These are phyloP conservation scores for Salisapilia sapeloensis DNA, from an alignment of 352 stramenopile genomes.

Conservation along the genomic window DNA sequence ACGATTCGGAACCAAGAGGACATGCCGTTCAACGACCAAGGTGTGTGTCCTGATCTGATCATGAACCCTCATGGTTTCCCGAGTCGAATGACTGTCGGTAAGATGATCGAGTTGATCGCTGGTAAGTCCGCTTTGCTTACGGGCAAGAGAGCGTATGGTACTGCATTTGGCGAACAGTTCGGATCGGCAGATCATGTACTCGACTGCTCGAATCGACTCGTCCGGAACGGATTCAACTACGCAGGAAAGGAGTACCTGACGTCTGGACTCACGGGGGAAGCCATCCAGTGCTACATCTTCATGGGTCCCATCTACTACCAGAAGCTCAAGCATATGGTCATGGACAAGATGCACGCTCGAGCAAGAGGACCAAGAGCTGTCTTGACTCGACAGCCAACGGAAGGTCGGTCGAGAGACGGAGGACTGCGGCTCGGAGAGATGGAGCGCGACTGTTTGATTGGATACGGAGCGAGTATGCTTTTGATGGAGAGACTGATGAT, in stretches of 20 bases:
- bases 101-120: constrained; percentile 98
- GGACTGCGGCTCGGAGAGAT: constrained; percentile 99
- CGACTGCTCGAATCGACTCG: constrained; percentile 86
- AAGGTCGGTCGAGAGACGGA: constrained; percentile 95
- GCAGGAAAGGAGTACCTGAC: constrained; percentile 96
- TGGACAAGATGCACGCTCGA: constrained; percentile 99
- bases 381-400: constrained; percentile 97
- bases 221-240: constrained; percentile 98
- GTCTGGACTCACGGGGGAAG: constrained; percentile 89
- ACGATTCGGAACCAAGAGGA: constrained; percentile 93
- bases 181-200: constrained; percentile 88
- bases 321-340: constrained; percentile 99
- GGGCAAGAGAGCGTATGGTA: constrained; percentile 95
- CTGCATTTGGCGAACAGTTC: constrained; percentile 97
- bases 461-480: constrained; percentile 97
- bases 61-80: constrained; percentile 99
- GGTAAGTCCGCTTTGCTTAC: constrained; percentile 95
- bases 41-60: constrained; percentile 97
- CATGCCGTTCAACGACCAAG: constrained; percentile 98
- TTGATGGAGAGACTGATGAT: constrained; percentile 99
- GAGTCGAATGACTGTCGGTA: constrained; percentile 98
- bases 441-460: constrained; percentile 99
- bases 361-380: constrained; percentile 88
- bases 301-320: constrained; percentile 99
- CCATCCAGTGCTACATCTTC: constrained; percentile 98